Base-by-base conservation (phyloP, 73 alveolate genomes). In the Halteria grandinella region DNA sequence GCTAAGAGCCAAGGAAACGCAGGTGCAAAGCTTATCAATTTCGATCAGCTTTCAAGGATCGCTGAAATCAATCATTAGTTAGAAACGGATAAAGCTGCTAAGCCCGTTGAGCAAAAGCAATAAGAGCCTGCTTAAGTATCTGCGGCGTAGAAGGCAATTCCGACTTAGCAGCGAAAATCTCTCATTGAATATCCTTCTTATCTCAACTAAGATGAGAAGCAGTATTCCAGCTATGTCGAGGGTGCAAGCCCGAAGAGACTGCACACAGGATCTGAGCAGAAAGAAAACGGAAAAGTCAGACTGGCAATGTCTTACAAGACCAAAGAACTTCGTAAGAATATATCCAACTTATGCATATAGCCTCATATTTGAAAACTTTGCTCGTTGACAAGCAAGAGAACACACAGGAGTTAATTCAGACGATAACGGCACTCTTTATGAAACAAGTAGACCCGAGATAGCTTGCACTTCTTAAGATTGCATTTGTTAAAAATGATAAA, bases 381-480 rank as follows among this genome's bases (percentile, higher is more conserved):
- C 24, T 48, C 5, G 7, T 17, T 29, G 83, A 50, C 24, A 70
- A n/a, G n/a, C n/a, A 45, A 70, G 83, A 51, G 4, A 28, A 41
- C 10, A 25, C 85, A 14, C 17, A 51, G 37, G 14, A 52, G 15
- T 21, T 73, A 3, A 32, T 73, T 1, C 24, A 17, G n/a, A 28
- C 55, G 1, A 43, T 73, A 1, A 15, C 18, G 5, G 1, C 18
- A 20, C 74, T 73, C 18, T 55, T 37, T 21, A 23, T 37, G 17
- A 51, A 54, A 21, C 50, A 45, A 1, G 37, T 73, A 15, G 85
- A 73, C 66, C 41, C 85, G 15, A 73, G 85, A 31, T 36, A 48
- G 41, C 31, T 73, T 62, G 71, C 58, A 20, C 32, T 37, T 33
- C 31, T 73, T 10, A 51, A 53, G 47, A n/a, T n/a, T 23, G 85